A percentile compares a stretch with the other conserved stretches of the same genome.
Conservation (phyloP, 106 monocot genomes). For the Phalaenopsis aphrodite region DNA sequence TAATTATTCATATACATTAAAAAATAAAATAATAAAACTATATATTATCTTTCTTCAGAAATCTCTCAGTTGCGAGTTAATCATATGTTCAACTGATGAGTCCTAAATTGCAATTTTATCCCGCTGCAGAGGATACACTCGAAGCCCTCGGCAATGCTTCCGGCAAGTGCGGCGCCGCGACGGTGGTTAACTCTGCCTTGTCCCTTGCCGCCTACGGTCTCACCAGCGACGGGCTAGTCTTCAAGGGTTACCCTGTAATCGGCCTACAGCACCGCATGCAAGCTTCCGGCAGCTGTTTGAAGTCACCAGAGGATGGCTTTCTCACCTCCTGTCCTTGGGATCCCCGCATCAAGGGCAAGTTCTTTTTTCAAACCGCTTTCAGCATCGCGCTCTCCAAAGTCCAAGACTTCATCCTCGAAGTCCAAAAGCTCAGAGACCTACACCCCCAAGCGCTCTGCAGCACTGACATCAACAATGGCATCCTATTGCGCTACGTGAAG, state of each 20-base stretch:
- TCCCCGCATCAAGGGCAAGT: conserved; percentile 22
- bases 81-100: background rate
- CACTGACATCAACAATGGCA: conserved; percentile 38
- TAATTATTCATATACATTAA: too few relatives aligned
- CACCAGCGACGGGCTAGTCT: conserved; percentile 19
- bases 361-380: conserved; percentile 27
- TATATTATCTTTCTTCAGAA: background rate
- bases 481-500: conserved; percentile 42
- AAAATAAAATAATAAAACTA: too few relatives aligned
- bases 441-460: conserved; percentile 34
- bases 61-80: background rate
- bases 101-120: background rate
- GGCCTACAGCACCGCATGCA: conserved; percentile 50
- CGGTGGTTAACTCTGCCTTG: background rate
- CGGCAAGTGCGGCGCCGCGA: conserved; percentile 25
- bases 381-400: conserved; percentile 39
- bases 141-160: conserved; percentile 18
- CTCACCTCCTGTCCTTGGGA: conserved; percentile 50
- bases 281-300: conserved; percentile 38
- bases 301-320: conserved; percentile 30
- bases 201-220: conserved; percentile 20
- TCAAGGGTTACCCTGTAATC: conserved; percentile 50
- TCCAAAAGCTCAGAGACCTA: conserved; percentile 33
- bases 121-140: conserved; percentile 21
- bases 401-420: conserved; percentile 45